Evolutionary conservation across 768 basidiomycete species (phyloP).

Genomic region (Termitomyces sp.): DNA sequence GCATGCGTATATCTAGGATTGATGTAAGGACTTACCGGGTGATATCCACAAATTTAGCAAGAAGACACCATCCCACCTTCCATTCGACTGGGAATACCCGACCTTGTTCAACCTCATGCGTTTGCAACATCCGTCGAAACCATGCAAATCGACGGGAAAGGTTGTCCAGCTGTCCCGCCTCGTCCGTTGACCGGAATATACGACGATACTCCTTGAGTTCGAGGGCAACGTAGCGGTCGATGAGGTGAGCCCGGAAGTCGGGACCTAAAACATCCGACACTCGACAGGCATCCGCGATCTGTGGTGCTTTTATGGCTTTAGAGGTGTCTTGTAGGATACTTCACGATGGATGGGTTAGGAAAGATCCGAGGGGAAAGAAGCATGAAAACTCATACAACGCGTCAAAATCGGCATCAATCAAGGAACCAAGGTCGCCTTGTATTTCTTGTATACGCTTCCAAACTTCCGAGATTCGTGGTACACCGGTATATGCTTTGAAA

Average conservation of each 20-base stretch:
- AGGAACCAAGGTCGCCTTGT: constrained; percentile 74
- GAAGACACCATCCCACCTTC: constrained; percentile 78
- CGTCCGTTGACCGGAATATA: constrained; percentile 89
- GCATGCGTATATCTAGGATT: not conserved
- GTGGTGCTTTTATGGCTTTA: constrained; percentile 55
- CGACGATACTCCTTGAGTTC: constrained; percentile 95
- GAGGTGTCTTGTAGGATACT: constrained; percentile 59
- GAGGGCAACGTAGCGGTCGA: constrained; percentile 85
- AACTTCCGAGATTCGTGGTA: constrained; percentile 72
- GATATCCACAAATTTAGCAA: constrained; percentile 85
- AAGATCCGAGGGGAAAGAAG: not conserved
- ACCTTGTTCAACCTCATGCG: constrained; percentile 84
- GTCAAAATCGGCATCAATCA: constrained; percentile 89
- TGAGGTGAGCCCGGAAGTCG: constrained; percentile 75
- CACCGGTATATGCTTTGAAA: constrained; percentile 75
- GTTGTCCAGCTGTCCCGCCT: constrained; percentile 96
- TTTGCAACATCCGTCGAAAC: constrained; percentile 82
- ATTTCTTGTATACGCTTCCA: constrained; percentile 78
- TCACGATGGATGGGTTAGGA: not conserved
- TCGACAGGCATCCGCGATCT: constrained; percentile 79
- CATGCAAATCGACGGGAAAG: constrained; percentile 89
- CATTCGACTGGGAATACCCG: constrained; percentile 81
- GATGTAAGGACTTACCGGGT: constrained; percentile 55
- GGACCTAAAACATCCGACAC: constrained; percentile 85
- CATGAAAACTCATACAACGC: constrained; percentile 61